Conservation (phyloP, 495 filamentous ascomycete genomes). For the Xylaria scruposa region DNA sequence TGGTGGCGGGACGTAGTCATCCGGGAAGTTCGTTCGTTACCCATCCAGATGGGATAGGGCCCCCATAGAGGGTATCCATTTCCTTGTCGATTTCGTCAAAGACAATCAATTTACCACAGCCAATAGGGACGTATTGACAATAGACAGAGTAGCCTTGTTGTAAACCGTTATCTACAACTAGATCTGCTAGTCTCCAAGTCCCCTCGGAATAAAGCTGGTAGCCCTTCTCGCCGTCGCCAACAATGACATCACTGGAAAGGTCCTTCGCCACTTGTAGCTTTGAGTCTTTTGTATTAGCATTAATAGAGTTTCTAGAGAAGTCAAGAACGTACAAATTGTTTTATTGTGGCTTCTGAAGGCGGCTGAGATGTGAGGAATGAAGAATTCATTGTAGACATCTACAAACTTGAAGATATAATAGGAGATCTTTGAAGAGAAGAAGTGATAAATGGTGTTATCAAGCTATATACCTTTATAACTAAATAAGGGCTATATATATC, state of each 20-base stretch:
- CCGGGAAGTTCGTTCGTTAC: not conserved
- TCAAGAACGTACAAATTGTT: not conserved
- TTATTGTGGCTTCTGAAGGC: not conserved
- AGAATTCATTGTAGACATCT: not conserved
- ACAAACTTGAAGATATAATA: not conserved
- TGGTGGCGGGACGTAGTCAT: not conserved
- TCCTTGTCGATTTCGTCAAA: constrained; percentile 12
- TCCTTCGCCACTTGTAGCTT: not conserved
- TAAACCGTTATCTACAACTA: not conserved
- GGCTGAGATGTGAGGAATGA: not conserved
- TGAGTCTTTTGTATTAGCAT: not conserved
- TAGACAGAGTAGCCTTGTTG: not conserved
- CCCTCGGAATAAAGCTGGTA: not conserved
- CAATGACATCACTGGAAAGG: not conserved
- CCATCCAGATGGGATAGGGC: not conserved
- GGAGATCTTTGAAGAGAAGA: not conserved
- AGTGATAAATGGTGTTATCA: not conserved
- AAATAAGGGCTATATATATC: not conserved
- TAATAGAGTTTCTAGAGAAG: not conserved
- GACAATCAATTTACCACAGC: not conserved
- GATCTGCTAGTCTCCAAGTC: not conserved
- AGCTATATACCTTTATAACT: not conserved
- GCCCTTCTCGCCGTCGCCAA: not conserved
- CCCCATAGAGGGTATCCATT: not conserved
- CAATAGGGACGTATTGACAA: not conserved